phyloP scores from a whole-genome alignment of 1,139 yeast genomes.

The Yamadazyma siamensis region DNA sequence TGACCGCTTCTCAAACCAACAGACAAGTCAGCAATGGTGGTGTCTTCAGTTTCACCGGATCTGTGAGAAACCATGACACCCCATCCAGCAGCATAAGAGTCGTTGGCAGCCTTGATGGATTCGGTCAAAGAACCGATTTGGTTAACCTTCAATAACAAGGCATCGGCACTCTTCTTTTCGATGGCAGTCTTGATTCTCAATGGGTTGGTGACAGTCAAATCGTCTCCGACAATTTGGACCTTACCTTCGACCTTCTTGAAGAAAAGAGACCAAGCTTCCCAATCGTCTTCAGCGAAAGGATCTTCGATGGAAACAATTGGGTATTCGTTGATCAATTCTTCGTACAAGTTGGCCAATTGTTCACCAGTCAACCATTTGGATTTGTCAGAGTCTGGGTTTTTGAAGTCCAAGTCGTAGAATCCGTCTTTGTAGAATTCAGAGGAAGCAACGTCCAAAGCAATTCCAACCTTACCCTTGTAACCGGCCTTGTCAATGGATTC shows the following conservation, averaged over 20 bases:
- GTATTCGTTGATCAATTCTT: slow-evolving; percentile 73
- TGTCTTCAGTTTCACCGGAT: slow-evolving; percentile 99
- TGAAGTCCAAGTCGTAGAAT: slow-evolving; percentile 94
- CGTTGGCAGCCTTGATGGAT: slow-evolving; percentile 90
- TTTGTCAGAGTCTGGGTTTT: slow-evolving; percentile 86
- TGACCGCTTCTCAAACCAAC: slow-evolving; percentile 98
- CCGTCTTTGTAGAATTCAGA: slow-evolving; percentile 96
- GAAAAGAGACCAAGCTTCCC: slow-evolving; percentile 95
- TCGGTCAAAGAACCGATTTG: slow-evolving; percentile 90
- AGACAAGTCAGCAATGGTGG: slow-evolving; percentile 92
- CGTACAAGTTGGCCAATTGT: slow-evolving; percentile 82
- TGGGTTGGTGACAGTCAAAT: slow-evolving; percentile 97
- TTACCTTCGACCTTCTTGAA: slow-evolving; percentile 61
- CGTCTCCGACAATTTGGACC: slow-evolving; percentile 93
- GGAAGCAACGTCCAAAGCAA: slow-evolving; percentile 94
- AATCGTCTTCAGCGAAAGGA: slow-evolving; percentile 98
- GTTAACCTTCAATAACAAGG: slow-evolving; percentile 92
- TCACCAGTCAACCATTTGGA: slow-evolving; percentile 87
- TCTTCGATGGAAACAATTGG: slow-evolving; percentile 97
- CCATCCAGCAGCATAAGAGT: slow-evolving; percentile 90
- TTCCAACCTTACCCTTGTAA: slow-evolving; percentile 83
- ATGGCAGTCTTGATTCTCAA: slow-evolving; percentile 88
- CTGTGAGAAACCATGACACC: slow-evolving; percentile 98
- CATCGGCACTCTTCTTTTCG: slow-evolving; percentile 90
- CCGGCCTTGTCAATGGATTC: slow-evolving; percentile 88